Evolutionary conservation across 2,329 filamentous ascomycete genomes (phyloP).

Genomic region (Diaporthe sp.): DNA sequence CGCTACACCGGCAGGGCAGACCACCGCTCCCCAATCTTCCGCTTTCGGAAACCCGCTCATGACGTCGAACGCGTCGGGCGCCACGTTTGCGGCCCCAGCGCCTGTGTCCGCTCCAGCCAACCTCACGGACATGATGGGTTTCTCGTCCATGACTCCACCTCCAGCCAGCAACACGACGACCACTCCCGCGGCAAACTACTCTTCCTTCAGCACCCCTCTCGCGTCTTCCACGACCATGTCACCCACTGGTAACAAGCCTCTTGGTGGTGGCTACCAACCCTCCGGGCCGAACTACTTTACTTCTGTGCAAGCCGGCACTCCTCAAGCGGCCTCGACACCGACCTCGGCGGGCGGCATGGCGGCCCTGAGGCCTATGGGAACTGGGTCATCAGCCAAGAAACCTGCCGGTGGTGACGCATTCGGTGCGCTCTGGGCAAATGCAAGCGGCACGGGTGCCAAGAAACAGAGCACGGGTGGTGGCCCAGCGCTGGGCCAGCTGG

Average conservation of each 20-base stretch:
- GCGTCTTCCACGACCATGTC: slow-evolving; percentile 55
- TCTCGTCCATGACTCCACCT: slow-evolving; percentile 85
- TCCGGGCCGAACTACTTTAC: slow-evolving; percentile 95
- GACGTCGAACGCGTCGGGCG: slow-evolving; percentile 66
- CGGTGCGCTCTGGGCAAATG: slow-evolving; percentile 85
- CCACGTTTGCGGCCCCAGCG: slow-evolving; percentile 85
- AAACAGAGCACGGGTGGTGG: slow-evolving; percentile 76
- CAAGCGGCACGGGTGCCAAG: slow-evolving; percentile 78
- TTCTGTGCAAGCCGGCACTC: slow-evolving; percentile 70
- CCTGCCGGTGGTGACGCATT: slow-evolving; percentile 85
- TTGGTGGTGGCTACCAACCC: slow-evolving; percentile 78
- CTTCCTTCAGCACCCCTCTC: slow-evolving; percentile 69
- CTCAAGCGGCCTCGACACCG: slow-evolving; percentile 48
- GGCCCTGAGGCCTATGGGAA: slow-evolving; percentile 44
- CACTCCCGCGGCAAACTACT: slow-evolving; percentile 73
- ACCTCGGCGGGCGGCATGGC: slow-evolving; percentile 46
- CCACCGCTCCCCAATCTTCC: slow-evolving; percentile 59
- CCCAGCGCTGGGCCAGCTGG: slow-evolving; percentile 90
- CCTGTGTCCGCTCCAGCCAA: slow-evolving; percentile 87
- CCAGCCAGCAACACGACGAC: slow-evolving; percentile 67
- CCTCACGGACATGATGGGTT: slow-evolving; percentile 82
- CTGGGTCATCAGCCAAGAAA: slow-evolving; percentile 51
- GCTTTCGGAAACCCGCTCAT: slow-evolving; percentile 59
- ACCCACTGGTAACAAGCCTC: slow-evolving; percentile 55
- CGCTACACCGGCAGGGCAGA: slow-evolving; percentile 71